Percentiles rank a stretch among this genome's conserved stretches.
phyloP scores from a whole-genome alignment of 1,284 basidiomycete species.

The Malassezia nana region DNA sequence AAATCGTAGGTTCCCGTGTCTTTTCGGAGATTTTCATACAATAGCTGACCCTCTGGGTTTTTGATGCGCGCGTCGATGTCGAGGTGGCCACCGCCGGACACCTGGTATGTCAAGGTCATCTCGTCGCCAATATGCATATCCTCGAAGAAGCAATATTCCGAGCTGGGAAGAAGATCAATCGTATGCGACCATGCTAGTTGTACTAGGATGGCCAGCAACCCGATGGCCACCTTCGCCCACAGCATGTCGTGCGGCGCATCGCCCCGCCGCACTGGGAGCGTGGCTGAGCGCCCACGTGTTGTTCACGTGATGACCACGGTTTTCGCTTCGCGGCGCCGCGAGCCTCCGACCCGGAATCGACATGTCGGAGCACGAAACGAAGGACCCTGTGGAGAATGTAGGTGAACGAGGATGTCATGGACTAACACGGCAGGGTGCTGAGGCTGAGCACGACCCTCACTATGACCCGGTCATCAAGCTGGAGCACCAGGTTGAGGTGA shows the following conservation, averaged over 20 bases:
- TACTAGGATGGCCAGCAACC: slow-evolving; percentile 11
- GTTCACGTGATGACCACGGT: neutral
- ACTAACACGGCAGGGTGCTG: slow-evolving; percentile 50
- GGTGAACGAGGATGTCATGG: neutral
- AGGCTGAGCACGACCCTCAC: slow-evolving; percentile 77
- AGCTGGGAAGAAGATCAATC: slow-evolving; percentile 60
- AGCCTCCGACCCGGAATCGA: neutral
- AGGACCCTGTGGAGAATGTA: slow-evolving; percentile 10
- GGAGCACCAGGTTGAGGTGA: slow-evolving; percentile 87
- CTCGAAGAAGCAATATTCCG: slow-evolving; percentile 96
- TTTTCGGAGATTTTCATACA: slow-evolving; percentile 72
- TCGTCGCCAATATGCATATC: slow-evolving; percentile 85
- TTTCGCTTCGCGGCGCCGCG: neutral
- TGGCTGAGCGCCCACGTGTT: slow-evolving; percentile 1
- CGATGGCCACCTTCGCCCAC: slow-evolving; percentile 3
- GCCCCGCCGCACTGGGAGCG: neutral
- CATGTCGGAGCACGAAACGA: slow-evolving; percentile 16
- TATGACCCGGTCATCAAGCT: slow-evolving; percentile 96
- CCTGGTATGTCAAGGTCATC: slow-evolving; percentile 99
- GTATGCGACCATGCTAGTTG: slow-evolving; percentile 43
- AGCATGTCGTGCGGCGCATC: neutral
- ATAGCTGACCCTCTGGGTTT: slow-evolving; percentile 57
- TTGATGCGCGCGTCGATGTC: slow-evolving; percentile 90
- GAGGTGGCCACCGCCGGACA: slow-evolving; percentile 86
- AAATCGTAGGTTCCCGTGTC: slow-evolving; percentile 81